These are phyloP conservation scores for Paramecium pentaurelia DNA, from an alignment of 73 alveolate species.

Conservation along the genomic window DNA sequence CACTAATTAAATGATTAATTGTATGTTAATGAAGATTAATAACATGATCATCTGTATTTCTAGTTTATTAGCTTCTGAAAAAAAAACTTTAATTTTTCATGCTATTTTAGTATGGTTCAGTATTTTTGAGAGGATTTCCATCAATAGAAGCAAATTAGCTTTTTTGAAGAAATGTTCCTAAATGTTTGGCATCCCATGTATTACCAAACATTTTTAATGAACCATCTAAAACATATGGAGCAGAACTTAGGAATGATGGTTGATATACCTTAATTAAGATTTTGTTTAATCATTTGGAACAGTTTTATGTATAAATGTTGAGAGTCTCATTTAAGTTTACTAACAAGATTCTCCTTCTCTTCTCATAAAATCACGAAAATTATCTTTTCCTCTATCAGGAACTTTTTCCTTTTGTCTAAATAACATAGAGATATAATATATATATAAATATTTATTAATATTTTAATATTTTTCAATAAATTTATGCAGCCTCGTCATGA, in stretches of 20 bases:
- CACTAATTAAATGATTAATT: background rate
- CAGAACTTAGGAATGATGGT: background rate
- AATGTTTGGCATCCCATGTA: conserved; percentile 33
- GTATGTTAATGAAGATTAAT: background rate
- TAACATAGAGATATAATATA: background rate
- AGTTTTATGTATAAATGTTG: background rate
- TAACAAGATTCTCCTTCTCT: background rate
- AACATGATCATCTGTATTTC: background rate
- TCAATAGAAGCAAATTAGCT: background rate
- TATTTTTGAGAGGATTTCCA: background rate
- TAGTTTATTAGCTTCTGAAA: background rate
- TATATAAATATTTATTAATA: background rate
- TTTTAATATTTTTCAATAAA: background rate
- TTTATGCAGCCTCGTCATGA: background rate
- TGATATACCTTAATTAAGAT: background rate
- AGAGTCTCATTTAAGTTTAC: background rate
- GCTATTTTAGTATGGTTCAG: background rate
- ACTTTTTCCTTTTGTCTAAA: background rate
- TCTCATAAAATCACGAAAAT: background rate
- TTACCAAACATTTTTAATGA: background rate
- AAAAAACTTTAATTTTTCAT: conserved; percentile 16
- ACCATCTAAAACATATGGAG: background rate
- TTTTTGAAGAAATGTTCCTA: background rate
- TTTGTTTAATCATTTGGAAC: background rate
- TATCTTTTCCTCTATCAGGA: background rate